Percentiles rank a stretch among this genome's conserved stretches.
phyloP scores from a whole-genome alignment of 176 grass and related monocot genomes.

The Saccharum spontaneum region DNA sequence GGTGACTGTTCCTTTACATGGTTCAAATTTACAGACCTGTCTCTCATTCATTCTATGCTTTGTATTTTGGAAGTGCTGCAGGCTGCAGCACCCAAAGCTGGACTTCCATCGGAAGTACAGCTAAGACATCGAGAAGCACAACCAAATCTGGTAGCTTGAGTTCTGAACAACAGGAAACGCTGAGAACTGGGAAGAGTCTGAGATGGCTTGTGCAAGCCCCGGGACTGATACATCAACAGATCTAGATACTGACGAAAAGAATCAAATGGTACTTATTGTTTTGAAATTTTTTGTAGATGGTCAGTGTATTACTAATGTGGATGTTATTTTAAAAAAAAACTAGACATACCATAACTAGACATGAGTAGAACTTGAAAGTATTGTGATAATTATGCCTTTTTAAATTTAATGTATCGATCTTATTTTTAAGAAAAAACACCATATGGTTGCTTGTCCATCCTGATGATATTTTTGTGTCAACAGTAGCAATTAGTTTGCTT shows the following conservation, averaged over 20 bases:
- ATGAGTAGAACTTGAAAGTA: background rate
- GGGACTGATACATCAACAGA: constrained; percentile 80
- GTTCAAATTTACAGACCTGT: background rate
- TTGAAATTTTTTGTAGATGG: background rate
- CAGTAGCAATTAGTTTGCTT: background rate
- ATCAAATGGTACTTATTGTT: constrained; percentile 48
- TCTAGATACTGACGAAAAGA: constrained; percentile 57
- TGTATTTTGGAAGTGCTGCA: background rate
- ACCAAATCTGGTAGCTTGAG: constrained; percentile 22
- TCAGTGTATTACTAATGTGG: background rate
- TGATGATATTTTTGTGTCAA: background rate
- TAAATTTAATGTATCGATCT: background rate
- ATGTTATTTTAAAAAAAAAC: background rate
- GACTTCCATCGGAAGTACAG: constrained; percentile 7
- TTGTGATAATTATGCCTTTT: background rate
- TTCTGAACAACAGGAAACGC: constrained; percentile 20
- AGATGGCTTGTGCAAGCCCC: constrained; percentile 66
- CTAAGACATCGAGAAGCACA: background rate
- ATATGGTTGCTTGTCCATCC: background rate
- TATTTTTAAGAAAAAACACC: too few relatives aligned
- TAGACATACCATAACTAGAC: background rate
- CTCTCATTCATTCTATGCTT: constrained; percentile 20
- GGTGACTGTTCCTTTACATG: background rate
- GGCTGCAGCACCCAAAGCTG: constrained; percentile 3
- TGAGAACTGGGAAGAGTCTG: constrained; percentile 44